Percentiles rank a stretch among this genome's conserved stretches.
These are phyloP conservation scores for Phytophthora capsici DNA, from an alignment of 352 stramenopile genomes.

Conservation along the genomic window DNA sequence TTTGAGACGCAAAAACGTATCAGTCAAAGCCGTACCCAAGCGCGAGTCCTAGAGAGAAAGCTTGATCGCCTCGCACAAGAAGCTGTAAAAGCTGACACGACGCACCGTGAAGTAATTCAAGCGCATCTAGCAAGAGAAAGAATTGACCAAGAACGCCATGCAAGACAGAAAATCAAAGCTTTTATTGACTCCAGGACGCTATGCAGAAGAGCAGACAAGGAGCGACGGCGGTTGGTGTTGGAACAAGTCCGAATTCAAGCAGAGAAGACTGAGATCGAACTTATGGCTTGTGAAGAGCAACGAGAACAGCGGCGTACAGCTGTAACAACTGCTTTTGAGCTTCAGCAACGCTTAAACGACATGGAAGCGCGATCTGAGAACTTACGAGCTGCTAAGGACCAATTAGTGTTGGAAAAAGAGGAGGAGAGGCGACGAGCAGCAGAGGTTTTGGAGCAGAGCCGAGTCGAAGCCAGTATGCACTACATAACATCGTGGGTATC, in stretches of 20 bases:
- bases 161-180: slow-evolving; percentile 43
- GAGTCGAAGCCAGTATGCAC: slow-evolving; percentile 37
- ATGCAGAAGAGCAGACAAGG: slow-evolving; percentile 12
- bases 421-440: slow-evolving; percentile 23
- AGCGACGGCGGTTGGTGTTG: slow-evolving; percentile 16
- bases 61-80: slow-evolving; percentile 24
- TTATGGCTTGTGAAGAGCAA: slow-evolving; percentile 48
- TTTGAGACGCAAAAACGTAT: slow-evolving; percentile 22
- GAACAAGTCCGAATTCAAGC: slow-evolving; percentile 23
- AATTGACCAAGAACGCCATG: slow-evolving; percentile 21
- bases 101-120: slow-evolving; percentile 23
- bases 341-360: slow-evolving; percentile 31
- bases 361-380: slow-evolving; percentile 27
- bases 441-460: slow-evolving; percentile 9
- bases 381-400: slow-evolving; percentile 22
- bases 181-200: slow-evolving; percentile 41
- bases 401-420: slow-evolving; percentile 33
- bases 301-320: slow-evolving; percentile 30
- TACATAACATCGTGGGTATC: slow-evolving; percentile 48
- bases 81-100: slow-evolving; percentile 11
- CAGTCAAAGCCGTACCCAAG: slow-evolving; percentile 34
- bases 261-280: slow-evolving; percentile 47
- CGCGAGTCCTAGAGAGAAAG: slow-evolving; percentile 48
- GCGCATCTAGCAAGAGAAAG: slow-evolving; percentile 20
- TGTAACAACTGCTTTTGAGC: slow-evolving; percentile 1